These are phyloP conservation scores for Microstroma glucosiphilum DNA, from an alignment of 1,284 basidiomycete species.

Conservation along the genomic window DNA sequence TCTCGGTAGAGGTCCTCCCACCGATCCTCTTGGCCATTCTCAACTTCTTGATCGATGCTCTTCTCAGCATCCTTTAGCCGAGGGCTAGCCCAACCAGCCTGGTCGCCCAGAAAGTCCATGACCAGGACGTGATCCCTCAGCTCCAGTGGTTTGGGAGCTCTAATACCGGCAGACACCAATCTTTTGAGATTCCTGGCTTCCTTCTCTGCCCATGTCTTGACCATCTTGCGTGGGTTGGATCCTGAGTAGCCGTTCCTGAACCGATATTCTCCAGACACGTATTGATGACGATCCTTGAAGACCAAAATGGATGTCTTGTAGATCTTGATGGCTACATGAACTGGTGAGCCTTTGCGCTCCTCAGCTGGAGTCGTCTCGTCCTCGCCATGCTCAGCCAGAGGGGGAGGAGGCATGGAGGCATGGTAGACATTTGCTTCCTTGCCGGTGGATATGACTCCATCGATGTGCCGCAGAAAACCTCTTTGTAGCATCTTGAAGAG, in stretches of 20 bases:
- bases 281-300: conserved; percentile 93
- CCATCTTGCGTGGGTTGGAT: conserved; percentile 96
- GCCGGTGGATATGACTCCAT: conserved; percentile 45
- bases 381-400: conserved; percentile 9
- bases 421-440: conserved; percentile 50
- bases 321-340: conserved; percentile 69
- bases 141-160: conserved; percentile 81
- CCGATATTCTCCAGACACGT: conserved; percentile 81
- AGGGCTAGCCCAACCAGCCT: conserved; percentile 43
- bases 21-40: conserved; percentile 5
- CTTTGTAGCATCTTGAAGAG: conserved; percentile 48
- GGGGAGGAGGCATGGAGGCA: conserved; percentile 27
- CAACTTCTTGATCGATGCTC: conserved; percentile 20
- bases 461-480: conserved; percentile 34
- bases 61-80: conserved; percentile 44
- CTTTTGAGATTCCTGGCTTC: conserved; percentile 93
- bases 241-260: conserved; percentile 88
- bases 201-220: conserved; percentile 97
- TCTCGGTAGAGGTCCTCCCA: conserved; percentile 65
- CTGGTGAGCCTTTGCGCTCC: conserved; percentile 11
- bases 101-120: conserved; percentile 79
- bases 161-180: conserved; percentile 71
- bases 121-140: conserved; percentile 94
- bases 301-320: conserved; percentile 97
- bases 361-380: not conserved